phyloP scores from a whole-genome alignment of 352 stramenopile species.

The Phytophthora hibernalis region DNA sequence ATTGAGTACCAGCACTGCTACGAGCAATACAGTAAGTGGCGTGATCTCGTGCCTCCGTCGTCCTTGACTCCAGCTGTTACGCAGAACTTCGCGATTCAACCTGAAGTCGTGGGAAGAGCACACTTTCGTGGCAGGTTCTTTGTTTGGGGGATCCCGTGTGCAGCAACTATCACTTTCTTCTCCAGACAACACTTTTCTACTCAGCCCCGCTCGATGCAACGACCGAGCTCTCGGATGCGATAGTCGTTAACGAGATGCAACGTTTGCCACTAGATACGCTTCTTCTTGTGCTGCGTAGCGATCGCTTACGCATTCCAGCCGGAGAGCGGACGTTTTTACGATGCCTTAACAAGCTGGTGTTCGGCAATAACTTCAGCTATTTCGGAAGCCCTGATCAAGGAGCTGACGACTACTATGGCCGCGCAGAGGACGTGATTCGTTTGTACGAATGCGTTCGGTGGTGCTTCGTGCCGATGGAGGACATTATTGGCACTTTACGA shows the following conservation, averaged over 20 bases:
- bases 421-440: slow-evolving; percentile 48
- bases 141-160: slow-evolving; percentile 69
- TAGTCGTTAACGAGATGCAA: slow-evolving; percentile 50
- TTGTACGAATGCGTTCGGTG: slow-evolving; percentile 73
- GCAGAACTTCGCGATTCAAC: slow-evolving; percentile 12
- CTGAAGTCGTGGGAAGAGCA: slow-evolving; percentile 28
- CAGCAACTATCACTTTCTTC: slow-evolving; percentile 75
- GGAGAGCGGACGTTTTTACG: slow-evolving; percentile 62
- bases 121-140: slow-evolving; percentile 44
- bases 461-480: slow-evolving; percentile 63
- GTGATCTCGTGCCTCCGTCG: slow-evolving; percentile 33
- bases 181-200: slow-evolving; percentile 73
- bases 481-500: slow-evolving; percentile 62
- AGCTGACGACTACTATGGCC: slow-evolving; percentile 36
- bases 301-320: slow-evolving; percentile 59
- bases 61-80: slow-evolving; percentile 16
- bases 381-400: slow-evolving; percentile 5
- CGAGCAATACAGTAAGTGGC: slow-evolving; percentile 42
- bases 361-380: slow-evolving; percentile 36
- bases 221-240: slow-evolving; percentile 32
- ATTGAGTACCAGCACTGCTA: slow-evolving; percentile 47
- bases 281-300: slow-evolving; percentile 61
- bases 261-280: slow-evolving; percentile 69
- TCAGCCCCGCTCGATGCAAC: slow-evolving; percentile 35
- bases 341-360: slow-evolving; percentile 54